A percentile compares a stretch with the other conserved stretches of the same genome.
These are phyloP conservation scores for Lepidopterella palustris DNA, from an alignment of 495 filamentous ascomycete species.

Conservation along the genomic window DNA sequence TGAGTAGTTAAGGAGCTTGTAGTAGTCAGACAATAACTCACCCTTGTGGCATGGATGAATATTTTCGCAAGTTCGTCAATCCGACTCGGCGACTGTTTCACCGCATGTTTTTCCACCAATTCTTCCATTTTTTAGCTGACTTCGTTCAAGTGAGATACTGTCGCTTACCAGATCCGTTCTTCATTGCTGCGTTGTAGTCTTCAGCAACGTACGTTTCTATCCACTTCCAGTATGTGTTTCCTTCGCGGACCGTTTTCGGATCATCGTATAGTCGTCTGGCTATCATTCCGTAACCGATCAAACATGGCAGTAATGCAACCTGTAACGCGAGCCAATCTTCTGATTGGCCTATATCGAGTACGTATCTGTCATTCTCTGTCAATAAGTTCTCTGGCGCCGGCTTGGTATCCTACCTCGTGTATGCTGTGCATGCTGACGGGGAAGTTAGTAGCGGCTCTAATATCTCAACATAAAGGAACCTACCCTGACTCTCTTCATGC, in stretches of 20 bases:
- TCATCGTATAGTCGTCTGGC: slow-evolving; percentile 58
- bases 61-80: slow-evolving; percentile 77
- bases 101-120: slow-evolving; percentile 63
- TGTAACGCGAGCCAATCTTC: slow-evolving; percentile 81
- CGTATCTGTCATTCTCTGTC: slow-evolving; percentile 49
- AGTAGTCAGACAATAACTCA: slow-evolving; percentile 31
- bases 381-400: not conserved
- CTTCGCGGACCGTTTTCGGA: slow-evolving; percentile 49
- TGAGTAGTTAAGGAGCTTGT: slow-evolving; percentile 2
- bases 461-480: slow-evolving; percentile 6
- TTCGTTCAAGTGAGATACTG: slow-evolving; percentile 11
- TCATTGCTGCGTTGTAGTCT: slow-evolving; percentile 66
- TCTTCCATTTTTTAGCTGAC: slow-evolving; percentile 45
- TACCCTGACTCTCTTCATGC: slow-evolving; percentile 68
- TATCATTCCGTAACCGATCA: slow-evolving; percentile 79
- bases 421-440: slow-evolving; percentile 60
- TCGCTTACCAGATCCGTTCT: slow-evolving; percentile 53
- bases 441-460: not conserved
- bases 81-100: slow-evolving; percentile 60
- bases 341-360: slow-evolving; percentile 80
- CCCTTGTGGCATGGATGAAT: slow-evolving; percentile 78
- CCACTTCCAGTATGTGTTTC: slow-evolving; percentile 85
- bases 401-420: slow-evolving; percentile 45
- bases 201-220: slow-evolving; percentile 77
- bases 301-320: slow-evolving; percentile 73